Base-by-base conservation (phyloP, 768 basidiomycete species). In the Baorangia bicolor region DNA sequence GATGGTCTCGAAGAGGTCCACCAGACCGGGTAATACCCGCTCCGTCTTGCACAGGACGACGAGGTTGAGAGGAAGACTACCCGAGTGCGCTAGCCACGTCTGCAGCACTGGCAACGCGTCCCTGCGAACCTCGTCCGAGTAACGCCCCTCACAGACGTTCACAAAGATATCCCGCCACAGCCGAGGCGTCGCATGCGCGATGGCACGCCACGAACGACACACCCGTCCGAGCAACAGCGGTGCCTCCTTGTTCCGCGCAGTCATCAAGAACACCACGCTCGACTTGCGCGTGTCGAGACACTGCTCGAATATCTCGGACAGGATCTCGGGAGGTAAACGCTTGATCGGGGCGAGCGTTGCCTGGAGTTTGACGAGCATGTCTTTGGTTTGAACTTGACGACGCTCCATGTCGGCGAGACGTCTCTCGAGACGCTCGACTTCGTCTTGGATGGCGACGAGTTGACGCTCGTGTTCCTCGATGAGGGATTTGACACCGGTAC, bases 181-280 rank as follows among this genome's bases (percentile, higher is more conserved):
- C 16, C 50, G 49, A 21, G 71, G 71, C 1, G 72, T 73, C 13
- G 62, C 50, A 3, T 60, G 56, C 2, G 59, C 53, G 3, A 71
- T 51, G 10, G 50, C 54, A 9, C 70, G 64, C 70, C 72, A 73
- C 0, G 57, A 21, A 46, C 64, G 62, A 41, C 71, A 73, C 20
- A 73, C 65, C 0, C 67, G 67, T 4, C 65, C 67, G 6, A 73
- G 66, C 2, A 70, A 33, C 30, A 73, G n/a, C 1, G 70, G 72
- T 0, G 66, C 64, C 10, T 53, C 56, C 38, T 21, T 54, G 51
- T 12, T 14, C 34, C 60, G 51, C 18, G 49, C 21, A 0, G 38
- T 33, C 28, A 20, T 34, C 3, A 55, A 25, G 38, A 58, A 53
- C 12, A 45, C 6, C 27, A 27, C 20, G 20, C 21, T 20, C 1